Evolutionary conservation across 495 filamentous ascomycete genomes (phyloP), one percentile per base, ranked within the genome.

Genomic region (Penicillium pancosmium): DNA sequence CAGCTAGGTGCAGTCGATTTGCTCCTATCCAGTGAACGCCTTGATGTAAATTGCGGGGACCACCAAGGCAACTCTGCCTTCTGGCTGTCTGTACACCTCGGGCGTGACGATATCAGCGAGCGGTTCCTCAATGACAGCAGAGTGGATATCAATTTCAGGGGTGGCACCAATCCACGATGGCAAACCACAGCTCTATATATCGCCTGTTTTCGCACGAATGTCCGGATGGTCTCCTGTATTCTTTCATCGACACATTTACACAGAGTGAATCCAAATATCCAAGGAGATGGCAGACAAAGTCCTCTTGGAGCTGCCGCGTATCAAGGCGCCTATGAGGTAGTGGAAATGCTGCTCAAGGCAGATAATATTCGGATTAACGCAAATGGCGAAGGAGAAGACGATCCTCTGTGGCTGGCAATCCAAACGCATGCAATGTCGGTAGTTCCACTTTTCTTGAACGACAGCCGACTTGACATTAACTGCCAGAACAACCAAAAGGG

Each of bases 381-480:
- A 43, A 23, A 1, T 13, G 34, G 51, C 33, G 55, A 57, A 51
- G 11, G 35, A 10, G 55, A 57, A 51, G 47, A 57, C 48, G 55
- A 57, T 36, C 55, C 55, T 16, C 34, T 50, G 7, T 57, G 55
- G 55, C 19, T 57, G 11, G 55, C 55, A 25, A 50, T 57, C 19
- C 55, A 51, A 40, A 57, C 13, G 34, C 55, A 13, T 51, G 44
- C 55, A 19, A 18, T 18, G n/a, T 57, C 55, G 13, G 55, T 57
- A 19, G 23, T 57, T 19, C 15, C 33, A 11, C 55, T 41, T 27
- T 57, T 57, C 18, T 43, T 57, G 34, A 51, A 34, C 19, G 55
- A 57, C 16, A 19, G 19, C 6, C 55, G 55, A 57, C 55, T 57
- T 8, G 47, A 57, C 23, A 51, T 57, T 43, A 57, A 57, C 44